Percentiles rank a stretch among this genome's conserved stretches.
phyloP scores from a whole-genome alignment of 495 filamentous ascomycete genomes.

The Penicillium waksmanii region DNA sequence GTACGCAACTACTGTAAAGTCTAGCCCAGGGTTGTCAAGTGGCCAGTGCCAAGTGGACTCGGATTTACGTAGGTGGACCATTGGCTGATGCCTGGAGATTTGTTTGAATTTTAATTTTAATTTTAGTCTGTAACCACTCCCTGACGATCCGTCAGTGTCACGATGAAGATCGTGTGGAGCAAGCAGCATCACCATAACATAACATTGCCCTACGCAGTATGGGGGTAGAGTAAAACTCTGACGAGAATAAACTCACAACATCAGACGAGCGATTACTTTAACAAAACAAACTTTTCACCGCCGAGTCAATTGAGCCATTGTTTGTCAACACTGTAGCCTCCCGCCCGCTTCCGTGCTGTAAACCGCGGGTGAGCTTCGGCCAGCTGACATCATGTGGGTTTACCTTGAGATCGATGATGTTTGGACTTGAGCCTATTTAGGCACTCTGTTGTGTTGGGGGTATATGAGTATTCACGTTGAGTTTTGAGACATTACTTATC shows the following conservation, averaged over 20 bases:
- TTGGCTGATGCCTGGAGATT: neutral
- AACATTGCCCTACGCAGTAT: neutral
- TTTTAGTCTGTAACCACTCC: neutral
- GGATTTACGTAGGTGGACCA: neutral
- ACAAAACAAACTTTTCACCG: neutral
- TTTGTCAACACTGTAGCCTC: slow-evolving; percentile 9
- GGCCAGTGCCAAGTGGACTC: no score
- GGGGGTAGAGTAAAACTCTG: neutral
- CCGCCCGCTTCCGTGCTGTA: slow-evolving; percentile 18
- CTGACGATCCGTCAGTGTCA: neutral
- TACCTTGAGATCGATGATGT: slow-evolving; percentile 18
- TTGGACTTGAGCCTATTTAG: slow-evolving; percentile 12
- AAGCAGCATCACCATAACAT: neutral
- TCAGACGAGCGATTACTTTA: slow-evolving; percentile 7
- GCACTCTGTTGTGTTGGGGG: slow-evolving; percentile 12
- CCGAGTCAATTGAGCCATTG: neutral
- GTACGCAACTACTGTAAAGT: no score
- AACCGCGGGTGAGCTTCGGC: slow-evolving; percentile 1
- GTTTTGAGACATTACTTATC: slow-evolving; percentile 11
- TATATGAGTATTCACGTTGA: slow-evolving; percentile 13
- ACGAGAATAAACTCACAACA: slow-evolving; percentile 8
- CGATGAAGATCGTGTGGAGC: slow-evolving; percentile 5
- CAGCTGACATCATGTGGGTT: slow-evolving; percentile 1
- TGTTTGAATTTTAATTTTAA: no score
- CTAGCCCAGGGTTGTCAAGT: no score